Conservation (phyloP, 495 filamentous ascomycete genomes). For the Hyaloscypha finlandica region DNA sequence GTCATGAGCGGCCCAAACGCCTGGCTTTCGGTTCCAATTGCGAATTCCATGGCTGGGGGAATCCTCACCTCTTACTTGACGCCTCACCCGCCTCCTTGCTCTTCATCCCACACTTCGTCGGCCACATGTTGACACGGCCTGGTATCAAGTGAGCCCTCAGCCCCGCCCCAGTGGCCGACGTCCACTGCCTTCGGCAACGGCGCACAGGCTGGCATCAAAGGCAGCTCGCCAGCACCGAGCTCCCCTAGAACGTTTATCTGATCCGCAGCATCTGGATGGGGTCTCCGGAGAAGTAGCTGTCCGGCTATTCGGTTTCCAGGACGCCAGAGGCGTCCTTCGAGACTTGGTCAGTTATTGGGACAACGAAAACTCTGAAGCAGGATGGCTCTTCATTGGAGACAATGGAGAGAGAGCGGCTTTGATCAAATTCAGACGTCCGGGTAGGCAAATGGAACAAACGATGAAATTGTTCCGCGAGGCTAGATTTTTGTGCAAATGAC, state of each 20-base stretch:
- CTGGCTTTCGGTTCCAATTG: neutral
- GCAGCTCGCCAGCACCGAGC: too few species aligned
- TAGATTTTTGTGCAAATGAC: neutral
- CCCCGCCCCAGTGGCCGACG: neutral
- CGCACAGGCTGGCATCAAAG: constrained; percentile 12
- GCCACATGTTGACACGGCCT: constrained; percentile 5
- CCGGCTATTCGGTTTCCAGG: too few species aligned
- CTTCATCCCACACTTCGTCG: neutral
- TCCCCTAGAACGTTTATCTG: too few species aligned
- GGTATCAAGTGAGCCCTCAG: neutral
- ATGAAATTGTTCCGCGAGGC: neutral
- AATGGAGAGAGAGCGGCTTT: neutral
- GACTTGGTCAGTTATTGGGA: neutral
- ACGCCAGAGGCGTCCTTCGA: neutral
- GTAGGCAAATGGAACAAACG: neutral
- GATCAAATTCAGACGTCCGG: neutral
- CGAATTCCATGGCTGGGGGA: neutral
- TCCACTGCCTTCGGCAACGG: constrained; percentile 2
- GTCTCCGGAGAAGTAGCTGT: too few species aligned
- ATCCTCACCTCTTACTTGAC: neutral
- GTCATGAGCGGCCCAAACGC: constrained; percentile 6
- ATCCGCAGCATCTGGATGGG: too few species aligned
- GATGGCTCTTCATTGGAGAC: neutral
- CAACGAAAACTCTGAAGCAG: neutral
- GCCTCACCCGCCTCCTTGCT: constrained; percentile 9